phyloP scores from a whole-genome alignment of 2,329 filamentous ascomycete genomes.

The Epichloe elymi region DNA sequence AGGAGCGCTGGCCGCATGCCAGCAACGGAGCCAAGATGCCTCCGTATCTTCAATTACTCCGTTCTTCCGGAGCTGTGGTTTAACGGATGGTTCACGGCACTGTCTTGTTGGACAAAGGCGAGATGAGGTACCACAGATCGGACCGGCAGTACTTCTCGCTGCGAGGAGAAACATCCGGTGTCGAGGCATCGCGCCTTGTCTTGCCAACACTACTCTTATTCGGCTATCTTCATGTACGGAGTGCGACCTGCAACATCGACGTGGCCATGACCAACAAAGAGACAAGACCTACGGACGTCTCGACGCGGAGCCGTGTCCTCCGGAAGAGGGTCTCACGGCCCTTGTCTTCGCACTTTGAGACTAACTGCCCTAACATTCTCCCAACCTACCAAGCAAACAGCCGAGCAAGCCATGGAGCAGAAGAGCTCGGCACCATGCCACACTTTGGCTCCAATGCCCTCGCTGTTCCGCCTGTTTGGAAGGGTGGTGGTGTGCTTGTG shows the following conservation, averaged over 20 bases:
- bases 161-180: slow-evolving; percentile 8
- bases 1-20: background rate
- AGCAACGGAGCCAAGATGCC: slow-evolving; percentile 2
- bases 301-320: background rate
- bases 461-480: background rate
- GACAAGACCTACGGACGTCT: slow-evolving; percentile 1
- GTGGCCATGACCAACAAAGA: background rate
- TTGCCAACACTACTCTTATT: background rate
- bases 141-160: slow-evolving; percentile 18
- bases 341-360: background rate
- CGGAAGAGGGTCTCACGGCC: background rate
- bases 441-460: background rate
- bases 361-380: background rate
- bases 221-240: slow-evolving; percentile 2
- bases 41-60: slow-evolving; percentile 8
- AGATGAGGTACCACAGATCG: slow-evolving; percentile 30
- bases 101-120: slow-evolving; percentile 19
- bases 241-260: slow-evolving; percentile 4
- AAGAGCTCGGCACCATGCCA: background rate
- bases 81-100: slow-evolving; percentile 3
- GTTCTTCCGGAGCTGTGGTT: background rate
- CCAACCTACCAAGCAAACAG: background rate
- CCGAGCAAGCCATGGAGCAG: background rate
- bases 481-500: slow-evolving; percentile 1
- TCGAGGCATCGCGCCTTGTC: slow-evolving; percentile 4